Evolutionary conservation across 2,329 filamentous ascomycete genomes (phyloP), one percentile per base, ranked within the genome.

Genomic region (Phialophora tarda): DNA sequence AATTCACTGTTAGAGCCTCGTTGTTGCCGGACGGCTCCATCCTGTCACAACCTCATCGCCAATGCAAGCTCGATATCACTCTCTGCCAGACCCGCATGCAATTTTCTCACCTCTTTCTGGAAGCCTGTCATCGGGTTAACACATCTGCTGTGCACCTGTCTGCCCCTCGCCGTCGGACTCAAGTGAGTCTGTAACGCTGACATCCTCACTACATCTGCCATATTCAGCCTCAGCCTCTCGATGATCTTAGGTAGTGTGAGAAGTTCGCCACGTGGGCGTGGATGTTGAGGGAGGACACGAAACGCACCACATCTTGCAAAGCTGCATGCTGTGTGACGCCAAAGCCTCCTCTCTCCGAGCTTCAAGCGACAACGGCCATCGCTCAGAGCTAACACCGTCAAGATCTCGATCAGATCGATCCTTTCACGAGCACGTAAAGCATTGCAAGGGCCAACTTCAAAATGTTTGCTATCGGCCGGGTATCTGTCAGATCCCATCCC

Each of bases 381-480:
- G 17, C 17, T n/a, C 5, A 8, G 7, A 44, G 38, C 38, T n/a
- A 44, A n/a, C 6, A 6, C 4, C 28, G 26, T 62, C 32, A 11
- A 21, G 32, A 23, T 56, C 50, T 24, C 12, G 14, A 56, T 48
- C 51, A 6, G 34, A 23, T 12, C 17, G 32, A 34, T 32, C 10
- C 30, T 24, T 30, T 8, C 48, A n/a, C 23, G 47, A 53, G 38
- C 30, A 26, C n/a, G 48, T 41, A 3, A 8, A n/a, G 38, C 38
- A 3, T 41, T 6, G 38, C 14, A 61, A 48, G 48, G 10, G 48
- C 21, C 21, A 21, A 28, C 59, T 32, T 51, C n/a, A 6, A 44
- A 17, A 56, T 62, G 51, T 65, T 65, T 65, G 63, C 63, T 65
- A 59, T 58, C 54, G 55, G 47, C 26, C 26, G 50, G 28, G 24